Conservation (phyloP, 306 rosid species). For the Purshia tridentata region DNA sequence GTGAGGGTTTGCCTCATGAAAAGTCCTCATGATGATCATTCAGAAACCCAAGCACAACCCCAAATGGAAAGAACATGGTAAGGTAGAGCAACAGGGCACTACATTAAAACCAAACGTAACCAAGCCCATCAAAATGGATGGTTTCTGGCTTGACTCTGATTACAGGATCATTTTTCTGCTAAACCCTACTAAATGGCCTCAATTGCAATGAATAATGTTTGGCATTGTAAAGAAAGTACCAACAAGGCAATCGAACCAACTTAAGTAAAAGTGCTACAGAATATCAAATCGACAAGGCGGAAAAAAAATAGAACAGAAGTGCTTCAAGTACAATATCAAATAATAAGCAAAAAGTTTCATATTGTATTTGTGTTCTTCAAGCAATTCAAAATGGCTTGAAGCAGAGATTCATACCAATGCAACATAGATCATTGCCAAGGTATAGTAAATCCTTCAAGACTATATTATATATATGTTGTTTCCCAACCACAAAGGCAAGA, state of each 20-base stretch:
- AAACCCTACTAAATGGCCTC: neutral
- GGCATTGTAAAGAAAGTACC: neutral
- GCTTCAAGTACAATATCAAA: neutral
- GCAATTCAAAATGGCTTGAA: conserved; percentile 9
- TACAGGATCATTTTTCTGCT: neutral
- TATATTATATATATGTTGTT: conserved; percentile 37
- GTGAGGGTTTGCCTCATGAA: neutral
- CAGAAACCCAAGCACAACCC: neutral
- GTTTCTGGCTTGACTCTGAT: neutral
- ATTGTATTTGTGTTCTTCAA: conserved; percentile 4
- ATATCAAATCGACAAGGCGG: neutral
- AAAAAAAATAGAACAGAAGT: neutral
- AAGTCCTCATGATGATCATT: neutral
- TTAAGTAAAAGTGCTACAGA: neutral
- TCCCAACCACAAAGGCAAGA: conserved; percentile 9
- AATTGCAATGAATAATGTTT: too few species aligned
- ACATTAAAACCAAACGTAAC: neutral
- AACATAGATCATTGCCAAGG: conserved; percentile 18
- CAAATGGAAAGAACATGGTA: neutral
- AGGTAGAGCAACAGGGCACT: neutral
- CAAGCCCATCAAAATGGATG: neutral
- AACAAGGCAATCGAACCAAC: conserved; percentile 2
- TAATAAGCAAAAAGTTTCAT: neutral
- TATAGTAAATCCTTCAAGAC: conserved; percentile 23
- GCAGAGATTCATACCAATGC: conserved; percentile 11